A percentile compares a stretch with the other conserved stretches of the same genome.
Conservation (phyloP, 352 stramenopile genomes). For the Phytopythium kandeliae region DNA sequence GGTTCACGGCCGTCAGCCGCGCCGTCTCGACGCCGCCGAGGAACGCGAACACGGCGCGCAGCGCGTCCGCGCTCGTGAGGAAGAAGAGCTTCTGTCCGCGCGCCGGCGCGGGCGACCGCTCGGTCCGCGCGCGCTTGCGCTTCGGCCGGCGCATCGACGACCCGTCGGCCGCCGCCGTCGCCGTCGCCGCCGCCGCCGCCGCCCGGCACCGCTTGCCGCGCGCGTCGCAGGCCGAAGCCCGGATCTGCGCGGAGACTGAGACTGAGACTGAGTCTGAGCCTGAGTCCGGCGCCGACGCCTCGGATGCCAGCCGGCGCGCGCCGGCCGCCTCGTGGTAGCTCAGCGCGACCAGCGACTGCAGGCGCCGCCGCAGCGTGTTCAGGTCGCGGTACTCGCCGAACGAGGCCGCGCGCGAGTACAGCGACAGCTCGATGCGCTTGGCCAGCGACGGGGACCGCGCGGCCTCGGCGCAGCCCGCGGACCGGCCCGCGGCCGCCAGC, state of each 20-base stretch:
- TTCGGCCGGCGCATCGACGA: too few relatives aligned
- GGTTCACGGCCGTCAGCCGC: constrained; percentile 53
- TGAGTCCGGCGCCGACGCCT: too few relatives aligned
- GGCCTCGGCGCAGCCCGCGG: constrained; percentile 9
- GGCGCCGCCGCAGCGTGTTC: constrained; percentile 69
- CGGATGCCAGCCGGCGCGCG: too few relatives aligned
- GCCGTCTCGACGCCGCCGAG: constrained; percentile 62
- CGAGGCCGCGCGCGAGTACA: constrained; percentile 76
- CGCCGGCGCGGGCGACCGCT: too few relatives aligned
- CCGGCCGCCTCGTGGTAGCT: constrained; percentile 82
- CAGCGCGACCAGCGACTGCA: constrained; percentile 84
- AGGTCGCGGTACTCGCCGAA: constrained; percentile 85
- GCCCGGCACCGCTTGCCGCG: constrained; percentile 51
- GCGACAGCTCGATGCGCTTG: constrained; percentile 82
- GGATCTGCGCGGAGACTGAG: too few relatives aligned
- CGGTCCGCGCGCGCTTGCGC: too few relatives aligned
- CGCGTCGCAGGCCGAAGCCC: too few relatives aligned
- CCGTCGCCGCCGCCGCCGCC: constrained; percentile 8
- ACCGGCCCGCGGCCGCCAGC: neutral
- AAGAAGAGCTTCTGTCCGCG: constrained; percentile 53
- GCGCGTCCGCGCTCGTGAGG: constrained; percentile 62
- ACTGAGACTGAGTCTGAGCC: too few relatives aligned
- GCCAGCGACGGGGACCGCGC: constrained; percentile 69
- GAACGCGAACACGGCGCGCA: constrained; percentile 64
- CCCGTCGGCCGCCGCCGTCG: too few relatives aligned